A percentile compares a stretch with the other conserved stretches of the same genome.
phyloP scores from a whole-genome alignment of 1,284 basidiomycete genomes.

The Rhodofomes roseus region DNA sequence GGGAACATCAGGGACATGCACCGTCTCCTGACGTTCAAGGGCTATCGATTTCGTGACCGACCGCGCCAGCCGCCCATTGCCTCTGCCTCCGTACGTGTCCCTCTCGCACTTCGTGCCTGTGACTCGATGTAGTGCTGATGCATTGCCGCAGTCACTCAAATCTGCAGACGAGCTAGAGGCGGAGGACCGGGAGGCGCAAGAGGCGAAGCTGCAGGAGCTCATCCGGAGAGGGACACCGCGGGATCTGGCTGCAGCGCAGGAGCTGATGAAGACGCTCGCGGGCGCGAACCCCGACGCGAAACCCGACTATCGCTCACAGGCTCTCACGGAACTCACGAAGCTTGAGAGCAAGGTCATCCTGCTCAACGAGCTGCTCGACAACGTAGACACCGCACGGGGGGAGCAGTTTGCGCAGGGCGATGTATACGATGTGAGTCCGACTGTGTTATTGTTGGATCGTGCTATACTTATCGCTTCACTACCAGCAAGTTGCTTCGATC shows the following conservation, averaged over 20 bases:
- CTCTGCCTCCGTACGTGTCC: conserved; percentile 40
- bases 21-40: conserved; percentile 91
- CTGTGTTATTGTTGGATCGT: conserved; percentile 3
- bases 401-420: conserved; percentile 86
- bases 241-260: conserved; percentile 94
- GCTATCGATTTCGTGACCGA: conserved; percentile 84
- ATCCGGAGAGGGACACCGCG: conserved; percentile 95
- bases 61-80: conserved; percentile 43
- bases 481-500: conserved; percentile 86
- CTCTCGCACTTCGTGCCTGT: neutral
- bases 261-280: conserved; percentile 95
- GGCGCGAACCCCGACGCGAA: conserved; percentile 95
- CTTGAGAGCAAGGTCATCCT: conserved; percentile 93
- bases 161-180: conserved; percentile 95
- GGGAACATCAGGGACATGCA: conserved; percentile 99
- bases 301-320: conserved; percentile 90
- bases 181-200: conserved; percentile 93
- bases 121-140: neutral
- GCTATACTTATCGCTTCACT: neutral
- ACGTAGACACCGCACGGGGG: conserved; percentile 68
- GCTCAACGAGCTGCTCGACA: conserved; percentile 96
- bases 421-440: conserved; percentile 78
- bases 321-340: conserved; percentile 88
- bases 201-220: conserved; percentile 96
- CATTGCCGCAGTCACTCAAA: conserved; percentile 69